Base-by-base conservation (phyloP, 1,139 yeast genomes). In the Diutina mesorugosa region DNA sequence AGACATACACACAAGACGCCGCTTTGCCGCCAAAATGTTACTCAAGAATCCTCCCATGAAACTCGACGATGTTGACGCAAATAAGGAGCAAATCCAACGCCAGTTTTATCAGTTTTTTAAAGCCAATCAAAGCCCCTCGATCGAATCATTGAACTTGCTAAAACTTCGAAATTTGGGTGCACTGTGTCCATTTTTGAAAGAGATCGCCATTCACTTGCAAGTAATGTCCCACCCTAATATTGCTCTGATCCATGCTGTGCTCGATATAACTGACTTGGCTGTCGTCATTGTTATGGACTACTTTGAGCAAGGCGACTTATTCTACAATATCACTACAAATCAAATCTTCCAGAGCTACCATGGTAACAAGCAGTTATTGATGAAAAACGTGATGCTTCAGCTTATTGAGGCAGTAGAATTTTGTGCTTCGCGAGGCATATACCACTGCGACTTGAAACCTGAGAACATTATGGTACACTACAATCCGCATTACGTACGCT, bases 201-300 rank as follows among this genome's bases (percentile, higher is more conserved):
- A 90, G 67, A 81, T 89, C 21, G 77, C 86, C 7, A 72, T 89
- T 52, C 96, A 90, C 61, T 69, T 87, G 58, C 76, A 76, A 61
- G 95, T 88, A 6, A 95, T 88, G 64, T 69, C 77, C 26, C 97
- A 90, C 66, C 88, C 90, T 26, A 86, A 87, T 65, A 78, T 90
- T 32, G 79, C 85, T 32, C 79, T 88, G n/a, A 84, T 90, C 56
- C 85, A 85, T 65, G 81, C 84, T 61, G 89, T 90, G n/a, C 71
- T 81, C 57, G 82, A 79, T 58, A 70, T 80, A n/a, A 78, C 76
- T 47, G 70, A 76, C 48, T 77, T 83, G 46, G 77, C 79, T 54
- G 71, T 87, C 26, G 85, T 87, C 63, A 82, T 89, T 32, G 77
- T 89, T 8, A 84, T 90, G 90, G 97, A 90, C 65, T 87, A 86